A percentile compares a stretch with the other conserved stretches of the same genome.
Evolutionary conservation across 164 flowering plant species (phyloP).

Genomic region (Euptelea pleiosperma): DNA sequence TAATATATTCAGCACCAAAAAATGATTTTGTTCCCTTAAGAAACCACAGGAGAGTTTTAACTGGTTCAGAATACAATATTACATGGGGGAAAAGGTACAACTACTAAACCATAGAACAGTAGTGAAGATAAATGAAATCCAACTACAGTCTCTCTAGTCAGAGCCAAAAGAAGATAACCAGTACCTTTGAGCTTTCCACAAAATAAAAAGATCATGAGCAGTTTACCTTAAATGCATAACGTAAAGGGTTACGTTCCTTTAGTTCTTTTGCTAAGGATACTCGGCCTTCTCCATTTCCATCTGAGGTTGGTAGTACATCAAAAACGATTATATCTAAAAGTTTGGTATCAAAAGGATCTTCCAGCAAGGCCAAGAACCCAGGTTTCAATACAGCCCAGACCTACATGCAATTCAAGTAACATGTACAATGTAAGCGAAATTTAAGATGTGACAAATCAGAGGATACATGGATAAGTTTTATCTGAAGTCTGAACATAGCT

Average conservation of each 20-base stretch:
- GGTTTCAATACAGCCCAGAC: constrained; percentile 99
- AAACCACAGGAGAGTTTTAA: background rate
- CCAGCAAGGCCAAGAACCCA: constrained; percentile 89
- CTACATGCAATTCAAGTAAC: constrained; percentile 35
- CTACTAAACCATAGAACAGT: background rate
- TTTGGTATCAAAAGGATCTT: constrained; percentile 76
- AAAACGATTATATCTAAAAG: constrained; percentile 91
- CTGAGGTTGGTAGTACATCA: constrained; percentile 90
- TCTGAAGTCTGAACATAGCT: too few species aligned
- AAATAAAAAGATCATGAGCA: constrained; percentile 4
- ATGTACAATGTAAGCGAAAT: background rate
- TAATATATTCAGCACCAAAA: background rate
- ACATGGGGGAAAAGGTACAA: background rate
- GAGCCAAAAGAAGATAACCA: background rate
- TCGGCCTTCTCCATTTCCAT: constrained; percentile 81
- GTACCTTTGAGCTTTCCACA: too few species aligned
- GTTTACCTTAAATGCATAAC: constrained; percentile 79
- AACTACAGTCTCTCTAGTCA: background rate
- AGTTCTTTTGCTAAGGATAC: constrained; percentile 78
- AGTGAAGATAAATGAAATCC: background rate
- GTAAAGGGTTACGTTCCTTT: constrained; percentile 86
- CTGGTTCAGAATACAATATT: background rate
- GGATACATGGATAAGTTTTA: too few species aligned
- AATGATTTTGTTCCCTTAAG: background rate
- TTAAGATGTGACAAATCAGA: too few species aligned